These are phyloP conservation scores for Oryza nivara DNA, from an alignment of 176 grass and related monocot species.

Conservation along the genomic window DNA sequence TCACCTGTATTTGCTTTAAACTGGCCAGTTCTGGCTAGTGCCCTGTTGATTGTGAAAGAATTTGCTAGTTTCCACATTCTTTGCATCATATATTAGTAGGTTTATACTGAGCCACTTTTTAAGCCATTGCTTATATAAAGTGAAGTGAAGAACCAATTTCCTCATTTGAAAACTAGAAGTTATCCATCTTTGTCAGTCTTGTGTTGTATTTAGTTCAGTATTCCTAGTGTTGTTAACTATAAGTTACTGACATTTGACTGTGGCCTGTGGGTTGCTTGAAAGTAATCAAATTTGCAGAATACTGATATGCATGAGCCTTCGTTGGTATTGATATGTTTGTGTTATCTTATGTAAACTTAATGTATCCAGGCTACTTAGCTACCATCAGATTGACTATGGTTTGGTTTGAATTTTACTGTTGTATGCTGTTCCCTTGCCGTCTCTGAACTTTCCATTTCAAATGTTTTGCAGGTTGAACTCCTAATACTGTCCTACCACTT, in stretches of 20 bases:
- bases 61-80: not conserved
- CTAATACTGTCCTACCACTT: conserved; percentile 94
- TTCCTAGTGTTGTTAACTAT: conserved; percentile 1
- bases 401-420: conserved; percentile 10
- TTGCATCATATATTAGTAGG: not conserved
- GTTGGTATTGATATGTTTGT: not conserved
- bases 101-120: not conserved
- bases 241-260: not conserved
- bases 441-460: conserved; percentile 32
- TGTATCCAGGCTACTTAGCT: not conserved
- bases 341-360: conserved; percentile 5
- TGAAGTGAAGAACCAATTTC: conserved; percentile 19
- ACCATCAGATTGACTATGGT: not conserved
- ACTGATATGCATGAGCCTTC: not conserved
- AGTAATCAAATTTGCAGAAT: not conserved
- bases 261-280: not conserved
- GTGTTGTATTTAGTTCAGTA: conserved; percentile 11
- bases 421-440: not conserved
- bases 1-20: not conserved
- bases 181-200: not conserved
- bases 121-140: conserved; percentile 7
- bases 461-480: conserved; percentile 80
- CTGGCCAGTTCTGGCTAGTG: not conserved
- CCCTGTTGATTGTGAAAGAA: not conserved
- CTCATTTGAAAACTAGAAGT: conserved; percentile 5